phyloP scores from a whole-genome alignment of 306 rosid genomes.

The Sindora glabra region DNA sequence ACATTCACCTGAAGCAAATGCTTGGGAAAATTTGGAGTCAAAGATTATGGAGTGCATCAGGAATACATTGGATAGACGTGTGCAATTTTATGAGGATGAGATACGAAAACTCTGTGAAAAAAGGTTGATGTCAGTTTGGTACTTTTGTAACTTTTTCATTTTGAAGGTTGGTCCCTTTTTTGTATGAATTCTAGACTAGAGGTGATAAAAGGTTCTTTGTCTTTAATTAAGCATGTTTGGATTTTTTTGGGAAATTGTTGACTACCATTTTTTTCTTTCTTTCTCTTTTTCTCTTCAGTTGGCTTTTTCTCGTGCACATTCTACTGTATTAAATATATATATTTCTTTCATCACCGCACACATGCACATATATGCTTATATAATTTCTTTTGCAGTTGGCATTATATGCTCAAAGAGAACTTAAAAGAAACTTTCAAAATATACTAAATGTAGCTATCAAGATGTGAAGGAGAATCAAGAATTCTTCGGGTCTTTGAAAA shows the following conservation, averaged over 20 bases:
- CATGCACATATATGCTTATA: too few species aligned
- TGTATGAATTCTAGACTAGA: slow-evolving; percentile 18
- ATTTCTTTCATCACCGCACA: too few species aligned
- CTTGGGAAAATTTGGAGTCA: slow-evolving; percentile 94
- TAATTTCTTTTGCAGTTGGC: not conserved
- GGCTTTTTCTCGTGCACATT: not conserved
- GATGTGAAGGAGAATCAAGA: not conserved
- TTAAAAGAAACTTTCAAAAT: not conserved
- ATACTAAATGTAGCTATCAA: not conserved
- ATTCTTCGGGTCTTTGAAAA: too few species aligned
- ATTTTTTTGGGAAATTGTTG: too few species aligned
- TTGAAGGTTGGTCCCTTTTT: slow-evolving; percentile 65
- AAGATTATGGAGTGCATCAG: slow-evolving; percentile 84
- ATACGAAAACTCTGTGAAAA: slow-evolving; percentile 97
- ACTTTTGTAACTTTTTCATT: slow-evolving; percentile 95
- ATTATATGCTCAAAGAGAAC: not conserved
- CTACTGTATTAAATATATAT: not conserved
- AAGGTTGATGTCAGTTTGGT: slow-evolving; percentile 96
- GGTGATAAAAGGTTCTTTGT: slow-evolving; percentile 11
- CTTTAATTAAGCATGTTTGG: too few species aligned
- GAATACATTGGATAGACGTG: slow-evolving; percentile 95
- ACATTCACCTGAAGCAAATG: slow-evolving; percentile 70
- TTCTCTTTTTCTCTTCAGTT: too few species aligned
- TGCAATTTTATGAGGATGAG: slow-evolving; percentile 96
- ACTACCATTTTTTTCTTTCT: not conserved